A percentile compares a stretch with the other conserved stretches of the same genome.
Evolutionary conservation across 768 basidiomycete species (phyloP).

Genomic region (Auriscalpium vulgare): DNA sequence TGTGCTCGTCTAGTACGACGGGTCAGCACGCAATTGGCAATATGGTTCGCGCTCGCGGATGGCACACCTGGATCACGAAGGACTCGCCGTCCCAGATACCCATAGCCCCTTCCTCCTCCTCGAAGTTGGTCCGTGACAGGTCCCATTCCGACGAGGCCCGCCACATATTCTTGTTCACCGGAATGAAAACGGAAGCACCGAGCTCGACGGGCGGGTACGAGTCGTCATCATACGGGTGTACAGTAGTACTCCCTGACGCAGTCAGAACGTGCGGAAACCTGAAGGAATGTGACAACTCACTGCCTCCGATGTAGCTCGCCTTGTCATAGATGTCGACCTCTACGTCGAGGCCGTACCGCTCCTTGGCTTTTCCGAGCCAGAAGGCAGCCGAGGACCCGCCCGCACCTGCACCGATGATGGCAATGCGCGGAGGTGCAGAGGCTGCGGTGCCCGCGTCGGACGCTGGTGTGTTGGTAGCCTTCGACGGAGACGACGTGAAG

Average conservation of each 20-base stretch:
- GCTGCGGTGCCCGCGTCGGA: background rate
- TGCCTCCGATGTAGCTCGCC: constrained; percentile 69
- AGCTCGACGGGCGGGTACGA: constrained; percentile 62
- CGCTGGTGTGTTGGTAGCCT: background rate
- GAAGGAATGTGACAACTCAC: constrained; percentile 40
- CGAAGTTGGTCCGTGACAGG: constrained; percentile 42
- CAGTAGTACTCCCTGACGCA: constrained; percentile 61
- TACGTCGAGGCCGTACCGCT: constrained; percentile 58
- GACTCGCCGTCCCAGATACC: constrained; percentile 82
- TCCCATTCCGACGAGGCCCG: constrained; percentile 79
- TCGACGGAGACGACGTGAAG: background rate
- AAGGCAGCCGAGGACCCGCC: constrained; percentile 78
- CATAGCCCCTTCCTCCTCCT: constrained; percentile 40
- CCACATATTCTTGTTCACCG: constrained; percentile 60
- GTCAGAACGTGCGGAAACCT: background rate
- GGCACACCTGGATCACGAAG: constrained; percentile 55
- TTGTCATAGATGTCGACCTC: constrained; percentile 84
- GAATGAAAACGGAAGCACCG: constrained; percentile 84
- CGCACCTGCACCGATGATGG: constrained; percentile 88
- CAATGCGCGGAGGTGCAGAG: constrained; percentile 38
- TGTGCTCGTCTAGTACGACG: no score
- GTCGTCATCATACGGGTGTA: constrained; percentile 62
- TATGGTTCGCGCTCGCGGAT: background rate
- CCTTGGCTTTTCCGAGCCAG: constrained; percentile 75
- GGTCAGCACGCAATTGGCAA: background rate